Evolutionary conservation across 805 yeast genomes (phyloP).

Genomic region (Komagataella populi): DNA sequence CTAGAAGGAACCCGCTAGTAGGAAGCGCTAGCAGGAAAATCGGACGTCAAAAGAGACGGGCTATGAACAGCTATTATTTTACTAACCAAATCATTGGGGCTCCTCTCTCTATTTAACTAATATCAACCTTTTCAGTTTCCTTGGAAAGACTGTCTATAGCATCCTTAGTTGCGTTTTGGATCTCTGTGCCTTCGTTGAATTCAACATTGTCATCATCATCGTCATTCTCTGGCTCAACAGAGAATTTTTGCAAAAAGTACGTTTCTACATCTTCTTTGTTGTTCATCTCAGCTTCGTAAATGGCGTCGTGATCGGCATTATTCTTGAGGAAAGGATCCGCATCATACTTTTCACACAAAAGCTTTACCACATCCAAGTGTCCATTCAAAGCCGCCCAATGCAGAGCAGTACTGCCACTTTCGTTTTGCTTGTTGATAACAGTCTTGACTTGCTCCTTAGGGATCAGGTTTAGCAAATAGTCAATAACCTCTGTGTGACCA

Average conservation of each 20-base stretch:
- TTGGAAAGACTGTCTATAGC: not conserved
- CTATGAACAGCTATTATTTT: not conserved
- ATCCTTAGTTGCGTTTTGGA: constrained; percentile 13
- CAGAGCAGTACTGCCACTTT: constrained; percentile 83
- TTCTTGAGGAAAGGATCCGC: constrained; percentile 80
- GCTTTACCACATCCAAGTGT: constrained; percentile 54
- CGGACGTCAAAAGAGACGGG: not conserved
- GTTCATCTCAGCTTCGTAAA: constrained; percentile 80
- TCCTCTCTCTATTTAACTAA: not conserved
- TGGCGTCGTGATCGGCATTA: constrained; percentile 63
- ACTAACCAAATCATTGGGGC: not conserved
- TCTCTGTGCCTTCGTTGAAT: constrained; percentile 36
- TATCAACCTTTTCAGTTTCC: not conserved
- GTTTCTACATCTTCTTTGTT: constrained; percentile 66
- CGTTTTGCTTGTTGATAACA: constrained; percentile 43
- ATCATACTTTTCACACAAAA: constrained; percentile 53
- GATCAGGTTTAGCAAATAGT: constrained; percentile 39
- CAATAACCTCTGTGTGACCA: constrained; percentile 64
- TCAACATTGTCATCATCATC: constrained; percentile 21
- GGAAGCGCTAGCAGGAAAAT: not conserved
- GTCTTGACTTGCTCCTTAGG: constrained; percentile 28
- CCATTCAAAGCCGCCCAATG: constrained; percentile 97
- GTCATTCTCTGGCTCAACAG: constrained; percentile 47
- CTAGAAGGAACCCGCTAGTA: not conserved
- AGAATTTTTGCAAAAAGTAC: constrained; percentile 60